A percentile compares a stretch with the other conserved stretches of the same genome.
Evolutionary conservation across 1,284 basidiomycete species (phyloP).

Genomic region (Afroboletus lepidellus): DNA sequence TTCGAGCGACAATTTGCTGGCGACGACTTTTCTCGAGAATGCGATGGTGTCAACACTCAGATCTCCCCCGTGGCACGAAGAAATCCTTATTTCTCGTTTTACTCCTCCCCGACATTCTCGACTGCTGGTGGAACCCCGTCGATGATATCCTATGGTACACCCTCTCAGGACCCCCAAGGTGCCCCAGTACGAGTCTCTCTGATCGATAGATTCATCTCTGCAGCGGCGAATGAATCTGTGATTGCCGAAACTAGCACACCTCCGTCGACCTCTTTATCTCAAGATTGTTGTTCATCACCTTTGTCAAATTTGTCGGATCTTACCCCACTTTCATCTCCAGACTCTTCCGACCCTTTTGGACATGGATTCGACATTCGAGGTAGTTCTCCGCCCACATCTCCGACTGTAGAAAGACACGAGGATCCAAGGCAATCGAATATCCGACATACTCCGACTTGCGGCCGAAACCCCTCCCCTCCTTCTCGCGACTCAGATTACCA

Average conservation of each 20-base stretch:
- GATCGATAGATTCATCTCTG: slow-evolving; percentile 32
- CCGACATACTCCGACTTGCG: background rate
- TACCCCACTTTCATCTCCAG: slow-evolving; percentile 30
- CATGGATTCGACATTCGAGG: slow-evolving; percentile 1
- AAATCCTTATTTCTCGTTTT: background rate
- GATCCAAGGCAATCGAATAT: background rate
- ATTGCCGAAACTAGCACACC: background rate
- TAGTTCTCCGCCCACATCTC: slow-evolving; percentile 25
- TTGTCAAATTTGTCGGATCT: slow-evolving; percentile 31
- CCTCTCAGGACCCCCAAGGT: slow-evolving; percentile 6
- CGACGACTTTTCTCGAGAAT: slow-evolving; percentile 22
- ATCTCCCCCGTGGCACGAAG: slow-evolving; percentile 27
- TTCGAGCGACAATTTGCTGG: slow-evolving; percentile 31
- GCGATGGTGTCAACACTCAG: slow-evolving; percentile 11
- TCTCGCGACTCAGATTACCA: slow-evolving; percentile 6
- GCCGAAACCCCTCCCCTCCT: background rate
- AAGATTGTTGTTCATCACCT: slow-evolving; percentile 17
- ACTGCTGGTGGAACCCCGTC: slow-evolving; percentile 1
- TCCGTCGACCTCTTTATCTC: slow-evolving; percentile 3
- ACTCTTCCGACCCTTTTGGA: slow-evolving; percentile 5
- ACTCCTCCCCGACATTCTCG: slow-evolving; percentile 13
- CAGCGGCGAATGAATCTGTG: slow-evolving; percentile 17
- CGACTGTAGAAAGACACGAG: slow-evolving; percentile 2
- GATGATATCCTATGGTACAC: background rate
- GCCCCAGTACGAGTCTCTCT: slow-evolving; percentile 22